A percentile compares a stretch with the other conserved stretches of the same genome.
Conservation (phyloP, 2,329 filamentous ascomycete genomes). For the Amesomyces nigricolor region DNA sequence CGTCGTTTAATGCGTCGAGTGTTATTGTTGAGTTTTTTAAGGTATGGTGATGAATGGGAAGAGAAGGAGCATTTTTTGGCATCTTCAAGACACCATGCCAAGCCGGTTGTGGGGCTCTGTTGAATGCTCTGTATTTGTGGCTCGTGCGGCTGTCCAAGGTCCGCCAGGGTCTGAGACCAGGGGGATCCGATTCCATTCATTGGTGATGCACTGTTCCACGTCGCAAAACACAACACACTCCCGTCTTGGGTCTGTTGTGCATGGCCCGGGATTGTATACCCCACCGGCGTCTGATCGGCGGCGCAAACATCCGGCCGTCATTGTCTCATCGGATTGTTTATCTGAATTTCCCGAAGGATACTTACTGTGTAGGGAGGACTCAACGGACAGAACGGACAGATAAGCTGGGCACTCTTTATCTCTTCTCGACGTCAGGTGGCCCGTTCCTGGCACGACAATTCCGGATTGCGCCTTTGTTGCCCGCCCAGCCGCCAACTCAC, state of each 20-base stretch:
- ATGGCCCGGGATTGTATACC: background rate
- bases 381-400: background rate
- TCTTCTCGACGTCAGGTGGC: slow-evolving; percentile 1
- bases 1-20: background rate
- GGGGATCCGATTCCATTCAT: background rate
- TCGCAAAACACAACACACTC: background rate
- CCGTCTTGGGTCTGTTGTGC: background rate
- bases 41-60: background rate
- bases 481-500: too few relatives aligned
- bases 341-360: background rate
- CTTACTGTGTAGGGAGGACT: too few relatives aligned
- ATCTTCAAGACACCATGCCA: too few relatives aligned
- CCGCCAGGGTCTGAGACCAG: background rate
- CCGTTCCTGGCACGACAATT: slow-evolving; percentile 3
- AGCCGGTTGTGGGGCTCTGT: too few relatives aligned
- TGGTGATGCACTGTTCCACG: slow-evolving; percentile 7
- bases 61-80: too few relatives aligned
- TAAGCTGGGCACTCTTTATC: background rate
- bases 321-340: background rate
- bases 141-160: background rate
- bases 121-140: too few relatives aligned
- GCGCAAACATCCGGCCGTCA: background rate
- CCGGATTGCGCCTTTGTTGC: background rate
- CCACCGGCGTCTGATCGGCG: background rate
- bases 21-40: background rate